Base-by-base conservation (phyloP, 352 stramenopile species). In the Globisporangium parvum region DNA sequence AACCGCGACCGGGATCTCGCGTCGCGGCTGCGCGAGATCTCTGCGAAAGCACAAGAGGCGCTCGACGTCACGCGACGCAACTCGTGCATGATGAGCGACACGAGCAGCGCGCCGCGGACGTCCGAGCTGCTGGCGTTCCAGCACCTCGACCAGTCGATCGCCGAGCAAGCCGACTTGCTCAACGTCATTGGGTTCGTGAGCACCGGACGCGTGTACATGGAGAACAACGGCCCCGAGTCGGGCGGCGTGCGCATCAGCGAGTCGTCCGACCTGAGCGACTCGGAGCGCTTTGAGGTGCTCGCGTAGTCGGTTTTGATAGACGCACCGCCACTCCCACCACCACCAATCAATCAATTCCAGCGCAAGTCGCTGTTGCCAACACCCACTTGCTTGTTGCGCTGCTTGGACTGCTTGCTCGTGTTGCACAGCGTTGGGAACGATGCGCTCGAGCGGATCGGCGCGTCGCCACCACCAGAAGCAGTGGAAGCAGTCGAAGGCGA, bases 71-170 rank as follows among this genome's bases (percentile, higher is more conserved):
- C 79, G 24, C 74, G 75, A 41, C 79, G 79, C 55, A 86, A 87
- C 55, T 87, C 77, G 55, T 82, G 67, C 52, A 77, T 89, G 71
- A 86, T 89, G 79, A 89, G 79, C 58, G 79, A 89, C 58, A 87
- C 77, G 35, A 83, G 69, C 55, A 87, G 77, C 46, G 76, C 76
- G 4, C 78, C 78, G 45, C 74, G 79, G 17, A 63, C 74, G 44
- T 89, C 79, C 40, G 76, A 89, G 63, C 62, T 86, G 48, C 62
- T 70, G 17, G 70, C 75, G 41, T 87, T 87, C 62, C 77, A 85
- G 56, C 64, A 87, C 15, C 62, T 89, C 39, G 77, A 89, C 55
- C 77, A 81, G 59, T 87, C 74, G 47, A 89, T 89, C 63, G 76
- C 79, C 17, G 75, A 87, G 60, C 79, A 89, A 45, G 77, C 77